These are phyloP conservation scores for Xylaria sp. DNA, from an alignment of 2,329 filamentous ascomycete species.

Conservation along the genomic window DNA sequence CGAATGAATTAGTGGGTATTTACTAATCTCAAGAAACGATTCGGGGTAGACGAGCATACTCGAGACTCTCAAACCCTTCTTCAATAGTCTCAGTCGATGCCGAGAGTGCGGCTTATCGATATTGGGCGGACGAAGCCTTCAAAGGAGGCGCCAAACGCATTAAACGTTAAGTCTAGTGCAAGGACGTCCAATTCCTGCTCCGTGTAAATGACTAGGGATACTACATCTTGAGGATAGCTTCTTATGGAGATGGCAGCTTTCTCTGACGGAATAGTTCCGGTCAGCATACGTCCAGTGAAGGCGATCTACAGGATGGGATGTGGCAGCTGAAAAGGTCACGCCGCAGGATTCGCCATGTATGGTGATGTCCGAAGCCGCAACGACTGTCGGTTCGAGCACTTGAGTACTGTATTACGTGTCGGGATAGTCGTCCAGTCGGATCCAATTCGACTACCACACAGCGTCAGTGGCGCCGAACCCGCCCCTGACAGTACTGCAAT, in stretches of 20 bases:
- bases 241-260: not conserved
- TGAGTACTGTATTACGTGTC: conserved; percentile 20
- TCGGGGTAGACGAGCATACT: conserved; percentile 2
- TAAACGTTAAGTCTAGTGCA: not conserved
- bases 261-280: conserved; percentile 21
- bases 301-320: conserved; percentile 5
- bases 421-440: conserved; percentile 27
- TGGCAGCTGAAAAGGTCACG: conserved; percentile 17
- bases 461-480: conserved; percentile 24
- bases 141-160: not conserved
- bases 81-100: not conserved
- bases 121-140: too few species aligned
- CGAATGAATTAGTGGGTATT: not conserved
- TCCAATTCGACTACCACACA: conserved; percentile 19
- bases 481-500: conserved; percentile 27
- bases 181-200: not conserved
- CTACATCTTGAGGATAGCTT: not conserved
- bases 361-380: conserved; percentile 15
- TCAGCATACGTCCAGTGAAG: not conserved
- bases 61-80: not conserved
- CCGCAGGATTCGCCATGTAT: conserved; percentile 2
- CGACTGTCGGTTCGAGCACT: conserved; percentile 17
- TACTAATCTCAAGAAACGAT: not conserved
- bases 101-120: too few species aligned
- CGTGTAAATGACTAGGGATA: not conserved